phyloP scores from a whole-genome alignment of 2,329 filamentous ascomycete species.

The Zalaria sp. region DNA sequence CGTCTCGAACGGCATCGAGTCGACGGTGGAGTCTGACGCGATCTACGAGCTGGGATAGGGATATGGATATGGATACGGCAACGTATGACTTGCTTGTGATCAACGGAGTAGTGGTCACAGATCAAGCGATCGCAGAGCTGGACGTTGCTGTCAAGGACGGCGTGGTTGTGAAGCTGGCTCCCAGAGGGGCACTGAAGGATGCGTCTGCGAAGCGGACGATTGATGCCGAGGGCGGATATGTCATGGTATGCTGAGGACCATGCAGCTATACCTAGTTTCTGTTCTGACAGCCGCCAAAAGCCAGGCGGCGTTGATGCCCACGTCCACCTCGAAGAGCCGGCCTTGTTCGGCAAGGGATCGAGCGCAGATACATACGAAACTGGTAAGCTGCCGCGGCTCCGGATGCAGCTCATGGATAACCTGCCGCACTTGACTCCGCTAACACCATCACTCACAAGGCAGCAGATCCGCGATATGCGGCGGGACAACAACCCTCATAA shows the following conservation, averaged over 20 bases:
- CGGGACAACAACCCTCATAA: slow-evolving; percentile 35
- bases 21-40: no score
- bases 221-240: slow-evolving; percentile 31
- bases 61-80: no score
- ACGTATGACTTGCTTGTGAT: slow-evolving; percentile 24
- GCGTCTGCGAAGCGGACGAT: slow-evolving; percentile 19
- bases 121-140: slow-evolving; percentile 21
- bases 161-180: slow-evolving; percentile 22
- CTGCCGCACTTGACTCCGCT: no score
- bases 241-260: slow-evolving; percentile 16
- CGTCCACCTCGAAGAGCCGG: slow-evolving; percentile 31
- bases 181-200: slow-evolving; percentile 17
- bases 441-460: no score
- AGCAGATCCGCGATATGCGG: slow-evolving; percentile 33
- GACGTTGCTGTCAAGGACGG: slow-evolving; percentile 30
- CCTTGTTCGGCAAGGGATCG: slow-evolving; percentile 28
- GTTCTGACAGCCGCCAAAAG: background rate
- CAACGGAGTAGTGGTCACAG: slow-evolving; percentile 29
- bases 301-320: slow-evolving; percentile 32
- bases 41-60: no score
- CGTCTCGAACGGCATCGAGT: no score
- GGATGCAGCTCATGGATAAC: no score
- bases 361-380: slow-evolving; percentile 26
- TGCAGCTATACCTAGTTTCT: slow-evolving; percentile 8
- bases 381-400: slow-evolving; percentile 15